A percentile compares a stretch with the other conserved stretches of the same genome.
Evolutionary conservation across 1,284 basidiomycete genomes (phyloP).

Genomic region (Puccinia horiana): DNA sequence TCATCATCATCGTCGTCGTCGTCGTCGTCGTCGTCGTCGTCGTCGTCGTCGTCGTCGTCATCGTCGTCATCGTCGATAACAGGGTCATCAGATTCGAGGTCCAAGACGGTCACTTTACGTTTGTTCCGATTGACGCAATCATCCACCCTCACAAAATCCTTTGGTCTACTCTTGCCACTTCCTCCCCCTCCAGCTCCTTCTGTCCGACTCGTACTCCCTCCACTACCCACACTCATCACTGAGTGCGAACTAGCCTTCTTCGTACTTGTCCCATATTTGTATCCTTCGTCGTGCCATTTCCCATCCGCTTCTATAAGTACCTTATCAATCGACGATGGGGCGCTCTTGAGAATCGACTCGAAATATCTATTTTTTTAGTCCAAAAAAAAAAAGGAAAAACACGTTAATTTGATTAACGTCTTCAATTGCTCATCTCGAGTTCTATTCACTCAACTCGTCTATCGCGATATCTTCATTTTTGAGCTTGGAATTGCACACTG

Average conservation of each 20-base stretch:
- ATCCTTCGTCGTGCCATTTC: conserved; percentile 89
- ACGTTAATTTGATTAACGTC: background rate
- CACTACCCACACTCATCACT: conserved; percentile 1
- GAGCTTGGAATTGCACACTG: conserved; percentile 83
- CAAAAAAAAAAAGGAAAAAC: conserved; percentile 46
- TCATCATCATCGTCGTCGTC: conserved; percentile 3
- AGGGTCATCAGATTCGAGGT: conserved; percentile 16
- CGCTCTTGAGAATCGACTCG: conserved; percentile 74
- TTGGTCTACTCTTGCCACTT: too few relatives aligned
- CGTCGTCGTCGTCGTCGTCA: background rate
- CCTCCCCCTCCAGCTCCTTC: background rate
- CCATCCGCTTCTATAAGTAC: conserved; percentile 91
- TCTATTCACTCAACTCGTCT: conserved; percentile 69
- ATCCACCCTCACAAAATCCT: too few relatives aligned
- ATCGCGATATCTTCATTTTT: conserved; percentile 80
- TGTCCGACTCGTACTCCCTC: background rate
- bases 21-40: background rate
- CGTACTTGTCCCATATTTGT: conserved; percentile 70
- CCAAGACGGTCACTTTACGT: conserved; percentile 33
- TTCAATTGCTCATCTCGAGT: background rate
- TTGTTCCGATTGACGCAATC: background rate
- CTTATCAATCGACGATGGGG: conserved; percentile 79
- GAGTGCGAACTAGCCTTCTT: background rate
- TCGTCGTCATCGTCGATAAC: background rate
- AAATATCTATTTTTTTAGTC: conserved; percentile 67